A percentile compares a stretch with the other conserved stretches of the same genome.
Conservation (phyloP, 2,329 filamentous ascomycete genomes). For the Colletotrichum sp. region DNA sequence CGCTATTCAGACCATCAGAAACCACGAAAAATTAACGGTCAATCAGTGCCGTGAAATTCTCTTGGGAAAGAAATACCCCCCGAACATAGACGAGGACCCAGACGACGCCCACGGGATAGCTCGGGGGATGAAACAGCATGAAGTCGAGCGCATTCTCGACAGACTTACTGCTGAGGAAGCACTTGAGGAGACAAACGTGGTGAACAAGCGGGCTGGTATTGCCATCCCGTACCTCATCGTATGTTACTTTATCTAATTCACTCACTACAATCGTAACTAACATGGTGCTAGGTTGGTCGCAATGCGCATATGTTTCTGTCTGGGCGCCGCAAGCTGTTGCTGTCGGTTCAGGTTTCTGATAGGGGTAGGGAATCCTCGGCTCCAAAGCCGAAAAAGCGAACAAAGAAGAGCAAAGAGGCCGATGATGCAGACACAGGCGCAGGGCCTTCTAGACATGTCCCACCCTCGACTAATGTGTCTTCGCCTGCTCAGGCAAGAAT, state of each 20-base stretch:
- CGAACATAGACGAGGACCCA: constrained; percentile 58
- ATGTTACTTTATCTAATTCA: constrained; percentile 38
- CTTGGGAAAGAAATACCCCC: constrained; percentile 70
- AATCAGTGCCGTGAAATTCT: constrained; percentile 86
- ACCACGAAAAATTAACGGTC: constrained; percentile 70
- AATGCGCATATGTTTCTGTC: constrained; percentile 47
- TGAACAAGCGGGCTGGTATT: constrained; percentile 68
- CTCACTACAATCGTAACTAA: neutral
- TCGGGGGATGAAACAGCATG: constrained; percentile 71
- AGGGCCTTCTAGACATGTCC: constrained; percentile 22
- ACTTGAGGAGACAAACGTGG: constrained; percentile 72
- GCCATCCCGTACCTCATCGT: constrained; percentile 76
- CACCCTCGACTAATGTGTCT: constrained; percentile 55
- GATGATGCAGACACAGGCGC: constrained; percentile 31
- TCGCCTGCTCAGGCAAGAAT: constrained; percentile 42
- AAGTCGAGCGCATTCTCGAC: constrained; percentile 85
- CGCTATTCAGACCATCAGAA: constrained; percentile 71
- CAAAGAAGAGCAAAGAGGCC: constrained; percentile 39
- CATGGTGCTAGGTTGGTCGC: constrained; percentile 39
- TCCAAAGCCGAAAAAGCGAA: constrained; percentile 36
- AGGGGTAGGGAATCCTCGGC: constrained; percentile 29
- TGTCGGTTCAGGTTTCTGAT: constrained; percentile 45
- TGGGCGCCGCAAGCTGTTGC: constrained; percentile 50
- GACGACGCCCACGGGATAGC: constrained; percentile 72
- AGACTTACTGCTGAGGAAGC: constrained; percentile 76